Conservation (phyloP, 208 protist genomes). For the Leishmania arabica region DNA sequence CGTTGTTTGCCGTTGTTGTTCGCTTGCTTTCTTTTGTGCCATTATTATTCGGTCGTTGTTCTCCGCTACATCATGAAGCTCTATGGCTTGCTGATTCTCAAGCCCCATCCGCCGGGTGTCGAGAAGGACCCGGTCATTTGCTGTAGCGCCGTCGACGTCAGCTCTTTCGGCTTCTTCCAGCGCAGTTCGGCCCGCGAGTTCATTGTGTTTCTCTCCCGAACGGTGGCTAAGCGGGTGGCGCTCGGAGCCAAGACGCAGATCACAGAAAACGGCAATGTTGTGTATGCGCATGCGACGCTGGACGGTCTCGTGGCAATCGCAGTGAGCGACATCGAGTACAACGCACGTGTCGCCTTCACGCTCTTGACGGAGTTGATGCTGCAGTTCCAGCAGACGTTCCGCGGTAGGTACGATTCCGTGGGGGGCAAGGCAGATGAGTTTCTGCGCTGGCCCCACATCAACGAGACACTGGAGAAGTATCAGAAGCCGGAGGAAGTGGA, state of each 20-base stretch:
- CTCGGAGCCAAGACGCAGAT: slow-evolving; percentile 77
- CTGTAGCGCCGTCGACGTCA: slow-evolving; percentile 83
- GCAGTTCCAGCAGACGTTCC: slow-evolving; percentile 84
- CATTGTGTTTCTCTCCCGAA: slow-evolving; percentile 86
- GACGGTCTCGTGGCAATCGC: slow-evolving; percentile 84
- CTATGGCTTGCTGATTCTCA: slow-evolving; percentile 71
- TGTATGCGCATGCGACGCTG: slow-evolving; percentile 66
- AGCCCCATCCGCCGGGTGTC: slow-evolving; percentile 46
- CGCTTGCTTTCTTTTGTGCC: not conserved
- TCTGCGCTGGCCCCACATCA: slow-evolving; percentile 73
- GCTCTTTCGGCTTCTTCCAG: slow-evolving; percentile 90
- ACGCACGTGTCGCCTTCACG: slow-evolving; percentile 84
- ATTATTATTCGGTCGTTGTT: not conserved
- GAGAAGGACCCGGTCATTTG: slow-evolving; percentile 80
- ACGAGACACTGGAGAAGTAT: slow-evolving; percentile 79
- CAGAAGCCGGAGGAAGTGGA: slow-evolving; percentile 92
- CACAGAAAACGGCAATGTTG: slow-evolving; percentile 80
- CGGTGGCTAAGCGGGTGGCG: slow-evolving; percentile 74
- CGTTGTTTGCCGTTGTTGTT: not conserved
- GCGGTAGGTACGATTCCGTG: slow-evolving; percentile 78
- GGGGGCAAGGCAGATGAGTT: slow-evolving; percentile 72
- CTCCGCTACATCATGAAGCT: slow-evolving; percentile 59
- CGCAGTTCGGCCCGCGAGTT: slow-evolving; percentile 81
- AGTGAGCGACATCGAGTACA: slow-evolving; percentile 89
- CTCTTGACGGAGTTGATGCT: slow-evolving; percentile 69